phyloP scores from a whole-genome alignment of 1,284 basidiomycete genomes.

The Ceratobasidium sp. region DNA sequence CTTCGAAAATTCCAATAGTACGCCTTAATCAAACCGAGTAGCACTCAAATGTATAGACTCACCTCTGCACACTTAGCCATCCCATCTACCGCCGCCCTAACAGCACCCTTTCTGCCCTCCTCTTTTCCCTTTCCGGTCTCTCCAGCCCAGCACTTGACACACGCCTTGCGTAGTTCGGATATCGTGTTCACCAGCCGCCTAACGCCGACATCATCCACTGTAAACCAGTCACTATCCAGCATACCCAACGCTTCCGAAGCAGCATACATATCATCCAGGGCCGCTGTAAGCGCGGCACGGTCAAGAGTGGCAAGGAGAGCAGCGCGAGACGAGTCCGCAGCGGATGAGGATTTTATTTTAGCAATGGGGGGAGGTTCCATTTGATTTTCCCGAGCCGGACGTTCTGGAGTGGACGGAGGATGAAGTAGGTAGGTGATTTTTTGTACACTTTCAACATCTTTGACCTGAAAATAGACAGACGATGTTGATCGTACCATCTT shows the following conservation, averaged over 20 bases:
- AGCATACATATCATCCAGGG: conserved; percentile 16
- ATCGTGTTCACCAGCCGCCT: conserved; percentile 13
- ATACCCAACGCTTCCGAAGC: conserved; percentile 21
- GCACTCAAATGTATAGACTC: conserved; percentile 45
- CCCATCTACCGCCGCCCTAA: conserved; percentile 56
- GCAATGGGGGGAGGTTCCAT: neutral
- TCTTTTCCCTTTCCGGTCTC: neutral
- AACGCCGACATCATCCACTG: neutral
- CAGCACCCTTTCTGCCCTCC: conserved; percentile 45
- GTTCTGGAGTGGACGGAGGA: conserved; percentile 16
- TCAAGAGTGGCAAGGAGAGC: conserved; percentile 17
- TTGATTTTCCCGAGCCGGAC: neutral
- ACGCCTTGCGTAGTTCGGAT: conserved; percentile 35
- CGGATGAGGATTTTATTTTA: conserved; percentile 4
- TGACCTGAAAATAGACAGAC: conserved; percentile 7
- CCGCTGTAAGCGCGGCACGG: conserved; percentile 12
- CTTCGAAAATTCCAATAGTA: neutral
- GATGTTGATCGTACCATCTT: neutral
- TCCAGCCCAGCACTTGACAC: conserved; percentile 23
- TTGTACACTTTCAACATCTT: conserved; percentile 32
- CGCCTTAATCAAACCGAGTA: neutral
- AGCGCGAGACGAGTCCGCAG: neutral
- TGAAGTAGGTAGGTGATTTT: conserved; percentile 40
- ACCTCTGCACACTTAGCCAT: conserved; percentile 60
- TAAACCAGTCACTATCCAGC: neutral